Conservation (phyloP, 169 alveolate genomes). For the Plasmodium vivax region DNA sequence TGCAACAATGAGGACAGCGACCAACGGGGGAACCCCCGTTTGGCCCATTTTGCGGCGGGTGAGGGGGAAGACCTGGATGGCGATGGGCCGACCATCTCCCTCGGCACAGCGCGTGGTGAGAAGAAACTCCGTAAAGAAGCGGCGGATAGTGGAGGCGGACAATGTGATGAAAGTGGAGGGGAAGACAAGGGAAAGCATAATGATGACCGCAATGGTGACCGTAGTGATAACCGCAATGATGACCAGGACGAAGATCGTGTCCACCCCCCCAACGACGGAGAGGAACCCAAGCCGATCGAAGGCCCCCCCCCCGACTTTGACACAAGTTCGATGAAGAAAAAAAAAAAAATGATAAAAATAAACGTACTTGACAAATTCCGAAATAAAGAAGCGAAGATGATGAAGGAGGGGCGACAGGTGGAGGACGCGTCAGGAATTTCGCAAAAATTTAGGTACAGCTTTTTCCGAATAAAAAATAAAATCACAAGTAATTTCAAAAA, state of each 20-base stretch:
- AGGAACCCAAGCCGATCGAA: not conserved
- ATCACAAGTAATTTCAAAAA: constrained; percentile 28
- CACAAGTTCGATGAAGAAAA: not conserved
- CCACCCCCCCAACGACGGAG: not conserved
- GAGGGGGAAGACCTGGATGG: not conserved
- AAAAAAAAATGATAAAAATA: constrained; percentile 26
- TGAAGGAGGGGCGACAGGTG: not conserved
- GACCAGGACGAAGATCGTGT: not conserved
- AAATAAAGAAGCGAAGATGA: not conserved
- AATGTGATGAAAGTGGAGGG: not conserved
- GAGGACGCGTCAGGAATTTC: constrained; percentile 32
- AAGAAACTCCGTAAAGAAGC: not conserved
- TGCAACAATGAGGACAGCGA: not conserved
- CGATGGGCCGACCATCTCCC: not conserved
- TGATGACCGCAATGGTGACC: not conserved
- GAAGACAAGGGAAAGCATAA: not conserved
- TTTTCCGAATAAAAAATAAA: constrained; percentile 60
- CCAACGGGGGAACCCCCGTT: not conserved
- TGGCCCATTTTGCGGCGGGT: not conserved
- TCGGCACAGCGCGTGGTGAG: not conserved
- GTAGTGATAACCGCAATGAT: not conserved
- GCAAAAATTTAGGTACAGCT: constrained; percentile 58
- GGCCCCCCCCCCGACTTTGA: not conserved
- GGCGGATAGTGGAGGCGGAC: not conserved
- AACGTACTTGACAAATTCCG: constrained; percentile 15